Evolutionary conservation across 108 stramenopile species (phyloP).

Genomic region (Nannochloropsis gaditana): DNA sequence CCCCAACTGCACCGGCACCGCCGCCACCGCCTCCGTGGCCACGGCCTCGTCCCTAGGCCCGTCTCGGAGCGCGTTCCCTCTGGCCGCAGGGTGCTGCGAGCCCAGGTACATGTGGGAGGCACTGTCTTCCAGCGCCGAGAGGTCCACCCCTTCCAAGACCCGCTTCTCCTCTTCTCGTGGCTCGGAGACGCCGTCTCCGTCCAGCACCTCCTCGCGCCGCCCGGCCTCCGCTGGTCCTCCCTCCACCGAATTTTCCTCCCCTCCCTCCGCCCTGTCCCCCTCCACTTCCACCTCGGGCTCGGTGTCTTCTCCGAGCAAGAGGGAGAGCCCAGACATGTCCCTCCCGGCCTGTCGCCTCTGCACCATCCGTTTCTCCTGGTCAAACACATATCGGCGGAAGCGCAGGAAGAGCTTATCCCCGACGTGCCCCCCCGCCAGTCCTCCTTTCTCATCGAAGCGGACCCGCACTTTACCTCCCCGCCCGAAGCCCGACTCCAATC

Average conservation of each 20-base stretch:
- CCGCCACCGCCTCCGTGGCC: not conserved
- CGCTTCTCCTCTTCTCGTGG: not conserved
- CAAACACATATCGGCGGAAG: slow-evolving; percentile 31
- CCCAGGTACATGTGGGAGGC: not conserved
- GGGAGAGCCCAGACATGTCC: not conserved
- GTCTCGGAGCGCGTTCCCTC: not conserved
- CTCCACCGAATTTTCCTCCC: not conserved
- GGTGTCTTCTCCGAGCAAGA: not conserved
- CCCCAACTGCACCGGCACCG: not conserved
- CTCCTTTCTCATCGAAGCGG: slow-evolving; percentile 13
- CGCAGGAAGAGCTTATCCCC: slow-evolving; percentile 32
- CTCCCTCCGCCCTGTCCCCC: not conserved
- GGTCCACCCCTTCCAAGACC: not conserved
- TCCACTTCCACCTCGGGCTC: not conserved
- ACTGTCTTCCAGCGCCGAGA: not conserved
- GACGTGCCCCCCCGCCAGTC: not conserved
- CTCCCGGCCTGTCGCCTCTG: slow-evolving; percentile 17
- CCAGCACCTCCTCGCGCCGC: not conserved
- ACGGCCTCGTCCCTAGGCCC: not conserved
- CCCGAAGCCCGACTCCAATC: slow-evolving; percentile 38
- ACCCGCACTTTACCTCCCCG: slow-evolving; percentile 3
- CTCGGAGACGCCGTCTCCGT: not conserved
- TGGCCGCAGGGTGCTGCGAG: not conserved
- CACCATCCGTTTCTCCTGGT: slow-evolving; percentile 30
- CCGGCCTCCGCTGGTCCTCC: not conserved